These are phyloP conservation scores for Buxus sempervirens DNA, from an alignment of 164 flowering plant species.

Conservation along the genomic window DNA sequence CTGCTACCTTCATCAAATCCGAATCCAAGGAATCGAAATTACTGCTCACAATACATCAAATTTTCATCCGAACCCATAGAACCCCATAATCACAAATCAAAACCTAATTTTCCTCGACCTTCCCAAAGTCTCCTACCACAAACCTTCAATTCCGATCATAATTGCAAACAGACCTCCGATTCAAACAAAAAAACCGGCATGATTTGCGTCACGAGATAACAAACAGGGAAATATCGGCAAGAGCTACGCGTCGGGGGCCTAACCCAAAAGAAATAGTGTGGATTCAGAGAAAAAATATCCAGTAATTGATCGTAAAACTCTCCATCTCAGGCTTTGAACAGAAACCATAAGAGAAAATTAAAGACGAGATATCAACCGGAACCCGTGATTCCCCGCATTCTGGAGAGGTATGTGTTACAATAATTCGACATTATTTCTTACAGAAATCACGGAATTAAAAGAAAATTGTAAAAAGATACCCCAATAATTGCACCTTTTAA, in stretches of 20 bases:
- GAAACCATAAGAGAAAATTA: not conserved
- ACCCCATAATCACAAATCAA: slow-evolving; percentile 1
- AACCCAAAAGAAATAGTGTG: no score
- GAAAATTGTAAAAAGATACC: no score
- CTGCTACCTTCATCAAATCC: not conserved
- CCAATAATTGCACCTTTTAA: no score
- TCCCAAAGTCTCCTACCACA: not conserved
- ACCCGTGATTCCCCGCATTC: slow-evolving; percentile 13
- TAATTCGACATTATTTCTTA: not conserved
- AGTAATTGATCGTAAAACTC: not conserved
- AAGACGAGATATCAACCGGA: slow-evolving; percentile 9
- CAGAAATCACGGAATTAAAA: not conserved
- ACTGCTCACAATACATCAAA: not conserved
- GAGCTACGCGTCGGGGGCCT: not conserved
- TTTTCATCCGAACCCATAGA: not conserved
- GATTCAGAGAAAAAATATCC: not conserved
- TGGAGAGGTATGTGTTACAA: slow-evolving; percentile 2
- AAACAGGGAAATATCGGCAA: slow-evolving; percentile 7
- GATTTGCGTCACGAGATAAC: not conserved
- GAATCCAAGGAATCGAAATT: not conserved
- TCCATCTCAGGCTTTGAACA: not conserved
- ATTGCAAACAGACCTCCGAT: not conserved
- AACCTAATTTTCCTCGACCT: not conserved
- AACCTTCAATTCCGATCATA: not conserved
- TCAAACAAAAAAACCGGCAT: not conserved